A percentile compares a stretch with the other conserved stretches of the same genome.
Conservation (phyloP, 129 eudicot genomes). For the Tanacetum coccineum region DNA sequence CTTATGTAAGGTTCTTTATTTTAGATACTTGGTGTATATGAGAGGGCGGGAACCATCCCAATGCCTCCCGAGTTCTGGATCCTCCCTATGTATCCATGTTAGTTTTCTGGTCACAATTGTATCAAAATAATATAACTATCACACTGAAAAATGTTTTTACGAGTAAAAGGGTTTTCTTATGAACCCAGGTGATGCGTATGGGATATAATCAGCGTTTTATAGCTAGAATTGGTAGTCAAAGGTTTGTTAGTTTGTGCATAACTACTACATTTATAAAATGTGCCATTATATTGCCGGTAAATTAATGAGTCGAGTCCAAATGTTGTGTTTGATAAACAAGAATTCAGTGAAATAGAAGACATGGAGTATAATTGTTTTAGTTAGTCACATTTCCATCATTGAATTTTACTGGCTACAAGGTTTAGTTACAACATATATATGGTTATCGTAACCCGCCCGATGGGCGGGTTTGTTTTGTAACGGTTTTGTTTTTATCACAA, state of each 20-base stretch:
- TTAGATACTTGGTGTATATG: slow-evolving; percentile 38
- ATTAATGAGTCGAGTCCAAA: slow-evolving; percentile 12
- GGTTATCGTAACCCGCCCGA: no score
- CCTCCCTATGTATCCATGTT: slow-evolving; percentile 42
- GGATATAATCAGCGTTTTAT: no score
- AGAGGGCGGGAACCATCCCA: slow-evolving; percentile 39
- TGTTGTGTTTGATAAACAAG: slow-evolving; percentile 29
- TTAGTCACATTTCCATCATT: neutral
- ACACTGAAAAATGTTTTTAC: no score
- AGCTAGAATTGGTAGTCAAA: neutral
- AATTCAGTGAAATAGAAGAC: slow-evolving; percentile 21
- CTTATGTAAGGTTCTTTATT: slow-evolving; percentile 1
- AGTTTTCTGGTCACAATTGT: slow-evolving; percentile 1
- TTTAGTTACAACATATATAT: no score
- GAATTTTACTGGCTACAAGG: no score
- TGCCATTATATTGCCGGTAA: slow-evolving; percentile 28
- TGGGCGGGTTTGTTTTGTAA: no score
- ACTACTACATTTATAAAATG: neutral
- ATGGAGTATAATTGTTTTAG: neutral
- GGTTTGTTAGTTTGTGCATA: neutral
- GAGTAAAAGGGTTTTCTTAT: no score
- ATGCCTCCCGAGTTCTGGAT: slow-evolving; percentile 45
- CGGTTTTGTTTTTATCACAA: no score
- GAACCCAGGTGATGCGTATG: no score
- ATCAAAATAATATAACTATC: neutral